These are phyloP conservation scores for Toxoplasma gondii DNA, from an alignment of 169 alveolate genomes.

Conservation along the genomic window DNA sequence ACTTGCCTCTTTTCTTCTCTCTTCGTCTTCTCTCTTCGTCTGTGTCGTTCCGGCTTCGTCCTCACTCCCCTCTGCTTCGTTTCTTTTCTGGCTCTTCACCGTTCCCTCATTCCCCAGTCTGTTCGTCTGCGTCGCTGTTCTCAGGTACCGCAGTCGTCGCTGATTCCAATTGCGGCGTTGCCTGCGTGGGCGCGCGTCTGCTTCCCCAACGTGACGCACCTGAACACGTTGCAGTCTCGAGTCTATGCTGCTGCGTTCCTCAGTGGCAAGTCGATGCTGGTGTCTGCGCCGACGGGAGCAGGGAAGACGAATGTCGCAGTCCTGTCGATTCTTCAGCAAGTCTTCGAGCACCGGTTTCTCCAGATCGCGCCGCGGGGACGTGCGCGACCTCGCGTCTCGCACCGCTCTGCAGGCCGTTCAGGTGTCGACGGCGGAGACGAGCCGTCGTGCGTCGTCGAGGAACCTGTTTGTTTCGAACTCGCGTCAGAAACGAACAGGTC, in stretches of 20 bases:
- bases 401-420: not conserved
- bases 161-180: conserved; percentile 46
- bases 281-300: conserved; percentile 78
- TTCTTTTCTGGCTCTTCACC: no score
- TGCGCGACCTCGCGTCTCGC: conserved; percentile 19
- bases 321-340: conserved; percentile 93
- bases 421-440: not conserved
- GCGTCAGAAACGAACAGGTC: no score
- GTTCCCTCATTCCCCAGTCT: no score
- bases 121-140: no score
- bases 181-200: conserved; percentile 73
- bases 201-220: conserved; percentile 58
- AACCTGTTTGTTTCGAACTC: no score
- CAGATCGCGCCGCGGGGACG: not conserved
- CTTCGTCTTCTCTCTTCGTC: no score
- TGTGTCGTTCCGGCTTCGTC: no score
- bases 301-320: conserved; percentile 99
- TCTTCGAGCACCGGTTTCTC: conserved; percentile 74
- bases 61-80: no score
- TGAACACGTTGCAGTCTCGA: conserved; percentile 71
- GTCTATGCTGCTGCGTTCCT: conserved; percentile 70
- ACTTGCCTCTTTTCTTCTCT: no score
- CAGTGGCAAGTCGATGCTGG: conserved; percentile 38
- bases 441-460: no score
- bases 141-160: conserved; percentile 12